Conservation (phyloP, 2,329 filamentous ascomycete species). For the Aureobasidium sp. region DNA sequence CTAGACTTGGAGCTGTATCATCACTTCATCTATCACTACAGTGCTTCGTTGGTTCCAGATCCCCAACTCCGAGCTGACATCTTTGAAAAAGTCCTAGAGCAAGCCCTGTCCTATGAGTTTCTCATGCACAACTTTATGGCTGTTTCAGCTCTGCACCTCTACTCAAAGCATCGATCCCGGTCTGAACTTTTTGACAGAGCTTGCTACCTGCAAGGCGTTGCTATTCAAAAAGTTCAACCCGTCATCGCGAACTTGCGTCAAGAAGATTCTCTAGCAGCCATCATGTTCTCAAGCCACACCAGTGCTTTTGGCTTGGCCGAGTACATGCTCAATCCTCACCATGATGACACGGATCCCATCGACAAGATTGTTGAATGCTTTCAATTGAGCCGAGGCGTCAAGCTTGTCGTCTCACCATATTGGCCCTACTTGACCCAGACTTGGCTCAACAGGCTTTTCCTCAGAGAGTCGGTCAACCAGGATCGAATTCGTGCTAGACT, state of each 20-base stretch:
- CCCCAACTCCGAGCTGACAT: not conserved
- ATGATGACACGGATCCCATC: conserved; percentile 3
- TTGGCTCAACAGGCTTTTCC: not conserved
- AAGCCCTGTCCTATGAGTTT: not conserved
- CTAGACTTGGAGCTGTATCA: conserved; percentile 11
- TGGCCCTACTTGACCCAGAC: conserved; percentile 3
- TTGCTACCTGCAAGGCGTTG: conserved; percentile 13
- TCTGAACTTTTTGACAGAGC: conserved; percentile 14
- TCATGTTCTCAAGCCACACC: conserved; percentile 17
- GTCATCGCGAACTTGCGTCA: conserved; percentile 6
- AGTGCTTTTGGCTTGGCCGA: conserved; percentile 14
- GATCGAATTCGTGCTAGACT: not conserved
- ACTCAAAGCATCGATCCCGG: not conserved
- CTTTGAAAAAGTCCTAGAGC: not conserved
- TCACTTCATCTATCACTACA: conserved; percentile 3
- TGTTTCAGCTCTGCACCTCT: conserved; percentile 19
- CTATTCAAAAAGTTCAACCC: conserved; percentile 14
- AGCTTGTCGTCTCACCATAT: not conserved
- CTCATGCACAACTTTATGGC: conserved; percentile 19
- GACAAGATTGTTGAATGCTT: conserved; percentile 13
- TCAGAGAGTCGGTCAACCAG: not conserved
- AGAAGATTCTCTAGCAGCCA: conserved; percentile 13
- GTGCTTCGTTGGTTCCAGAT: not conserved
- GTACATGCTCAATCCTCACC: conserved; percentile 9
- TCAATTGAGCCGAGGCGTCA: conserved; percentile 7